phyloP scores from a whole-genome alignment of 768 basidiomycete genomes.

The Calocybe cyanea region DNA sequence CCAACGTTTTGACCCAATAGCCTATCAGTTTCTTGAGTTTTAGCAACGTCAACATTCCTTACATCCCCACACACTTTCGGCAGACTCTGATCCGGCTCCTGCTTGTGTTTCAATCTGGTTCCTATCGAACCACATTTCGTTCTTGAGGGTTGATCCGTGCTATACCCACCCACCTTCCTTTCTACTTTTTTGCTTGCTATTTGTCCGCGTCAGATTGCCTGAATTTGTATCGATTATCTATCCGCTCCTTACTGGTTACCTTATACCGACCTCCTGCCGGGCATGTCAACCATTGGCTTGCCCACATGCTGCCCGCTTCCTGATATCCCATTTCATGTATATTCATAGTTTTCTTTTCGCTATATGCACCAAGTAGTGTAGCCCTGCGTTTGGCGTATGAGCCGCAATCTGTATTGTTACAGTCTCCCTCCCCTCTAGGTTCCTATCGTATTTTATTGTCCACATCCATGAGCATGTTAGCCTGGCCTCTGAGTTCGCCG shows the following conservation, averaged over 20 bases:
- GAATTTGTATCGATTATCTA: slow-evolving; percentile 13
- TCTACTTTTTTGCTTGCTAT: neutral
- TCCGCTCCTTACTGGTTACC: slow-evolving; percentile 1
- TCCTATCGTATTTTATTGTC: neutral
- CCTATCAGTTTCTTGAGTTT: slow-evolving; percentile 76
- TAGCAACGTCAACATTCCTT: slow-evolving; percentile 29
- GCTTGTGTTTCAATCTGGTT: slow-evolving; percentile 7
- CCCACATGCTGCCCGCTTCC: slow-evolving; percentile 1
- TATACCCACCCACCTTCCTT: slow-evolving; percentile 2
- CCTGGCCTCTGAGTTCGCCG: too few species aligned
- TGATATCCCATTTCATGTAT: slow-evolving; percentile 15
- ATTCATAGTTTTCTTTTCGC: slow-evolving; percentile 7
- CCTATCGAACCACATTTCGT: neutral
- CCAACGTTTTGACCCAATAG: slow-evolving; percentile 62
- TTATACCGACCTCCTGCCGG: neutral
- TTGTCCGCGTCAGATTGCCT: neutral
- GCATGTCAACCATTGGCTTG: slow-evolving; percentile 3
- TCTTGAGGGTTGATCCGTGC: neutral
- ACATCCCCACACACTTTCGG: neutral
- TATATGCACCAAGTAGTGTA: slow-evolving; percentile 5
- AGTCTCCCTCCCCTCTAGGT: neutral
- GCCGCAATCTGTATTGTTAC: neutral
- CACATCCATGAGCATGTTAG: too few species aligned
- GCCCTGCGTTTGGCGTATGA: neutral
- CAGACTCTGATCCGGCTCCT: neutral